Evolutionary conservation across 1,284 basidiomycete genomes (phyloP).

Genomic region (Moesziomyces sp.): DNA sequence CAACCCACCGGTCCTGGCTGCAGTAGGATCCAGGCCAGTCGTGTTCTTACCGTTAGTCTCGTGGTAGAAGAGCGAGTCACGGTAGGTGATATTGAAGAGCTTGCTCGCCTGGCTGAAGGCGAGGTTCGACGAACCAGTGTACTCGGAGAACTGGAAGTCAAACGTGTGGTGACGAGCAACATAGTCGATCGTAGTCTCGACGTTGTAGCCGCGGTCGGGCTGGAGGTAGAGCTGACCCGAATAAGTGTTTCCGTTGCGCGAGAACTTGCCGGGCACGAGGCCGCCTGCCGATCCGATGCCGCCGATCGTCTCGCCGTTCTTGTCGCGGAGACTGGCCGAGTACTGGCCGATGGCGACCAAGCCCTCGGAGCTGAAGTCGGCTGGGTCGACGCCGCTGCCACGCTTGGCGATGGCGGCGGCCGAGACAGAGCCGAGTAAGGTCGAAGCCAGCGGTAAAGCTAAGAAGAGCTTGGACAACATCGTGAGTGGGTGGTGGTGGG

Average conservation of each 20-base stretch:
- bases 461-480: slow-evolving; percentile 19
- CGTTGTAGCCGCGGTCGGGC: slow-evolving; percentile 73
- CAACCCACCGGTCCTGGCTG: slow-evolving; percentile 69
- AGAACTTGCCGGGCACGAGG: slow-evolving; percentile 34
- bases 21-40: slow-evolving; percentile 75
- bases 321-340: slow-evolving; percentile 58
- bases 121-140: slow-evolving; percentile 71
- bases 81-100: slow-evolving; percentile 73
- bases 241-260: slow-evolving; percentile 57
- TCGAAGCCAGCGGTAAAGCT: slow-evolving; percentile 16
- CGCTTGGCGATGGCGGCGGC: slow-evolving; percentile 19
- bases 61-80: slow-evolving; percentile 73
- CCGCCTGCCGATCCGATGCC: slow-evolving; percentile 59
- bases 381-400: slow-evolving; percentile 28
- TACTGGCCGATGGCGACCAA: slow-evolving; percentile 68
- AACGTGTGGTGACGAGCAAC: slow-evolving; percentile 74
- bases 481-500: slow-evolving; percentile 1
- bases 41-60: slow-evolving; percentile 71
- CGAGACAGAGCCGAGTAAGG: slow-evolving; percentile 5
- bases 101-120: slow-evolving; percentile 73
- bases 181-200: slow-evolving; percentile 73
- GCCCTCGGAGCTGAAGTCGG: slow-evolving; percentile 64
- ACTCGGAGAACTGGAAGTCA: slow-evolving; percentile 72
- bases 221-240: slow-evolving; percentile 72
- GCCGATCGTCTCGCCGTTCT: slow-evolving; percentile 66